Base-by-base conservation (phyloP, 2,329 filamentous ascomycete genomes). In the Phaeosphaeriaceae sp. region DNA sequence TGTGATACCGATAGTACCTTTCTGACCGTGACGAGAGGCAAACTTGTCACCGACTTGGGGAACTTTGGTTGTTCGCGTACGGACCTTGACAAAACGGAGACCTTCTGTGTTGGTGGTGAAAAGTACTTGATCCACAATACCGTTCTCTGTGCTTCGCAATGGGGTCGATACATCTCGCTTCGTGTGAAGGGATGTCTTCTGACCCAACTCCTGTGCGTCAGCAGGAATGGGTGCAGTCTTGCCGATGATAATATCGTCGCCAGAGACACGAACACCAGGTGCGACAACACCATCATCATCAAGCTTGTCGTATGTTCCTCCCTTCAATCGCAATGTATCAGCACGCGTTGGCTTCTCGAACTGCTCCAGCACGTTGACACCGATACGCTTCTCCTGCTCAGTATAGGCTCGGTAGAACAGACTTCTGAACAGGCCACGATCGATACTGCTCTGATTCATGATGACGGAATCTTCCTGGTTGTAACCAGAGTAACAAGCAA, bases 381-480 rank as follows among this genome's bases (percentile, higher is more conserved):
- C 95, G 27, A 99, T 90, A 65, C 92, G 90, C 85, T 98, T 98
- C 81, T 99, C 95, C 66, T 93, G 92, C 74, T 99, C 95, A 31
- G 93, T 96, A 80, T 99, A 99, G 11, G 94, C 93, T 68, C 96
- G 89, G 86, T 97, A 99, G 84, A 98, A 99, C 54, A 99, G 81
- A 86, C 93, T 97, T 73, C 96, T 88, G 89, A 99, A 99, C 4
- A 99, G 85, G 62, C 95, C 95, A 73, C 95, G 91, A 78, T 99
- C 95, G 72, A 99, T 98, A 79, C 93, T 97, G 81, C 93, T 97
- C 82, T 99, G 95, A 79, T 99, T 99, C 95, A 99, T 98, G 72
- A 99, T 97, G 67, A 99, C 94, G 67, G 95, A 99, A 88, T 99
- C 95, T 92, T 99, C 95, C 78, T 99, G 96, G 80, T 99, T 99